A percentile compares a stretch with the other conserved stretches of the same genome.
Evolutionary conservation across 148 eudicot genomes (phyloP).

Genomic region (Nepenthes gracilis): DNA sequence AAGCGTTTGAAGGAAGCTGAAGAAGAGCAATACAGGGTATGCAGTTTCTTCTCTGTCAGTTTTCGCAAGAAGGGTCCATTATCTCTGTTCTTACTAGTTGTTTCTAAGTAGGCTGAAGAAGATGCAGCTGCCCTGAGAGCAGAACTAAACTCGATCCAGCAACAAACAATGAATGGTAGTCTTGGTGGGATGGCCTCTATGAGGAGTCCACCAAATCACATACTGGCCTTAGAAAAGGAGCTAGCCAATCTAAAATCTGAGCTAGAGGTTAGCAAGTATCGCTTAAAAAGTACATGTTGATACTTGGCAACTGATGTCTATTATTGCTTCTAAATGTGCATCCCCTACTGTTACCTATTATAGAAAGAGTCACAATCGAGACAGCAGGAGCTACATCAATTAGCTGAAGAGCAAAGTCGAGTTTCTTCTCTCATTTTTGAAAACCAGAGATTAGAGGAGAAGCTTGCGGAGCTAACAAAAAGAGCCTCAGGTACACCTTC

Average conservation of each 20-base stretch:
- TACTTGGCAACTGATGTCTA: not conserved
- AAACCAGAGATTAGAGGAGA: slow-evolving; percentile 72
- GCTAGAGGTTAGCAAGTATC: slow-evolving; percentile 47
- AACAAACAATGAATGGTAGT: slow-evolving; percentile 55
- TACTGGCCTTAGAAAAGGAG: slow-evolving; percentile 72
- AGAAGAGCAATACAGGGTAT: slow-evolving; percentile 94
- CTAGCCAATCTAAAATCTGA: slow-evolving; percentile 54
- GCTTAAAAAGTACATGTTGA: not conserved
- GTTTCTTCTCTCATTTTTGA: slow-evolving; percentile 55
- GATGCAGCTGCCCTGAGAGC: slow-evolving; percentile 92
- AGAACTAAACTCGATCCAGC: slow-evolving; percentile 78
- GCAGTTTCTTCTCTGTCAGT: slow-evolving; percentile 7
- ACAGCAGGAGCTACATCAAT: slow-evolving; percentile 65
- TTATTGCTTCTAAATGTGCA: slow-evolving; percentile 1
- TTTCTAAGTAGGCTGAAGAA: slow-evolving; percentile 76
- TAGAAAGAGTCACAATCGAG: slow-evolving; percentile 75
- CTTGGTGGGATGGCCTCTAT: slow-evolving; percentile 30
- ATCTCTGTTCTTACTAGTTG: slow-evolving; percentile 12
- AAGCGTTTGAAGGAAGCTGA: slow-evolving; percentile 88
- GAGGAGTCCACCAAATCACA: slow-evolving; percentile 53
- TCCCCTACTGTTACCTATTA: slow-evolving; percentile 10
- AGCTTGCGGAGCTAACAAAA: slow-evolving; percentile 41
- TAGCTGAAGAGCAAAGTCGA: slow-evolving; percentile 57
- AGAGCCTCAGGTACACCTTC: slow-evolving; percentile 39
- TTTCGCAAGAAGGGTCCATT: too few species aligned